These are phyloP conservation scores for Dioszegia aurantiaca DNA, from an alignment of 768 basidiomycete species.

Conservation along the genomic window DNA sequence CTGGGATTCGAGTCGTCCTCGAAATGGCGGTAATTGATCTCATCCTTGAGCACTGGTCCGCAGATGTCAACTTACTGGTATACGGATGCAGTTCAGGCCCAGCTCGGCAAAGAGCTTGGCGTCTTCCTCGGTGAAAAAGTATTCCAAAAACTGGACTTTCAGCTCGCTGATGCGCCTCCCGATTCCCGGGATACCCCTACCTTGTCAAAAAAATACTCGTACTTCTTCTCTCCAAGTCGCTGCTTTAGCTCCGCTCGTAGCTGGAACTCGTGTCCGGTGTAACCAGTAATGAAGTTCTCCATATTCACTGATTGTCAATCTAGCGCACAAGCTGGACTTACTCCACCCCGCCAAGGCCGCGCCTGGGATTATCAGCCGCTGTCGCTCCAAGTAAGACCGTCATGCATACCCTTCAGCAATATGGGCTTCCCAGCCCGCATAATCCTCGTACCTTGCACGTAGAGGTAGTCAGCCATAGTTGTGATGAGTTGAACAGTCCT, in stretches of 20 bases:
- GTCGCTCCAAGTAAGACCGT: not conserved
- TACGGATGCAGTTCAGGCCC: constrained; percentile 73
- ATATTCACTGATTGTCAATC: constrained; percentile 57
- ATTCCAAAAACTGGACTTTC: constrained; percentile 65
- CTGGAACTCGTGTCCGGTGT: constrained; percentile 73
- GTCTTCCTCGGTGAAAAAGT: constrained; percentile 75
- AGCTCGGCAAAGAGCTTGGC: constrained; percentile 73
- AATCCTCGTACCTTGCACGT: constrained; percentile 33
- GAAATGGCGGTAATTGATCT: constrained; percentile 45
- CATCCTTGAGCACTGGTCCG: not conserved
- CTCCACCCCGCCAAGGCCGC: constrained; percentile 79
- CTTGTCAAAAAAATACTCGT: constrained; percentile 80
- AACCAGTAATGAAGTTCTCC: constrained; percentile 63
- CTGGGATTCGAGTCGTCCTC: constrained; percentile 73
- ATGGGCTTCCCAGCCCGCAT: constrained; percentile 35
- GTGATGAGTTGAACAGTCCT: no score
- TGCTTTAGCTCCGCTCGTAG: constrained; percentile 68
- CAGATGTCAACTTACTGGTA: constrained; percentile 26
- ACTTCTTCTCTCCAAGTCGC: constrained; percentile 63
- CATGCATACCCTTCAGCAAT: constrained; percentile 31
- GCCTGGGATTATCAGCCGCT: constrained; percentile 41
- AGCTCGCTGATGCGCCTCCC: not conserved
- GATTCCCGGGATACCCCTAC: constrained; percentile 50
- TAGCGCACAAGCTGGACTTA: constrained; percentile 18
- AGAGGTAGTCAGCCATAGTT: constrained; percentile 18